Evolutionary conservation across 345 rosid species (phyloP), one percentile per base, ranked within the genome.

Genomic region (Rhodamnia argentea): DNA sequence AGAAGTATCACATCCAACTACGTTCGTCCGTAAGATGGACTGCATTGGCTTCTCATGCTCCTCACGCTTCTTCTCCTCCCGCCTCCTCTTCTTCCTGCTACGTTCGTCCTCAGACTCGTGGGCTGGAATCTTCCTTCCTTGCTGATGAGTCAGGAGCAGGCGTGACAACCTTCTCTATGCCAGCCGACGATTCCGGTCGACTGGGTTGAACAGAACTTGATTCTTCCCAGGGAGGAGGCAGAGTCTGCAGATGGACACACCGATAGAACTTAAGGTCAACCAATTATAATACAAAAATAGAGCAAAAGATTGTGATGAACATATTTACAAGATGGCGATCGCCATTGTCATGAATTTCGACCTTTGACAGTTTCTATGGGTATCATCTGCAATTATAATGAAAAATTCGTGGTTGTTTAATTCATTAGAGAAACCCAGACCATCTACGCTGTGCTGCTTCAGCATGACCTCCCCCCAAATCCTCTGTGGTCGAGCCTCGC

Each of bases 401-500:
- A 18, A 22, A 40, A 27, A 40, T 44, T 62, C 32, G 8, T n/a
- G 51, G 29, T 6, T 57, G 53, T 62, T 40, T 13, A 14, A 40
- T 59, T 23, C 76, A 57, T 27, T 54, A 82, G 99, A 88, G 87
- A 92, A 96, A 86, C 99, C 99, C 87, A 97, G 90, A 85, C 99
- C 99, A 78, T 95, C 90, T 64, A 97, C 98, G 88, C 90, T n/a
- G 92, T 32, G 98, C 95, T 32, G 98, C 98, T 85, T 96, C 99
- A 53, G 98, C 94, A 86, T 96, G 96, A 84, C 99, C 99, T 37
- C 93, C 96, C 60, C 99, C 99, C 89, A 97, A 84, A 89, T 97
- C 99, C 92, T 97, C 99, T 42, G 96, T 98, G 52, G 99, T 97
- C 5, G 99, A 95, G 76, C 93, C 94, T 75, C 99, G 92, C 91